phyloP scores from a whole-genome alignment of 108 stramenopile genomes.

The Discostella stelligeroides region DNA sequence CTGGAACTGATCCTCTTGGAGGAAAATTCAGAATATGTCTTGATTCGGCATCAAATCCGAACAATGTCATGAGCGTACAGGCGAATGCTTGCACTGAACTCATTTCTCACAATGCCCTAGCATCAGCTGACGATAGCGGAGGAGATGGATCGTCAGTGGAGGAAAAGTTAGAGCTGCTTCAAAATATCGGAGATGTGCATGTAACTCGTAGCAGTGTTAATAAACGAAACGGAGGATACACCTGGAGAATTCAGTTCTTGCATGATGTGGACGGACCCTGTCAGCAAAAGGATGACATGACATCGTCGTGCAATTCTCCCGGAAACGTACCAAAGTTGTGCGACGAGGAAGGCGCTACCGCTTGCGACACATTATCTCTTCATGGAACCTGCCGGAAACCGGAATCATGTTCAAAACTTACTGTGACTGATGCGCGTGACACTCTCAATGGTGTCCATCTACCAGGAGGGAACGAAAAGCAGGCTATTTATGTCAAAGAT shows the following conservation, averaged over 20 bases:
- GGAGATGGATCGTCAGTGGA: constrained; percentile 82
- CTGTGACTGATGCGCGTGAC: constrained; percentile 52
- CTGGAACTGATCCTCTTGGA: constrained; percentile 74
- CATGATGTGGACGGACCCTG: constrained; percentile 71
- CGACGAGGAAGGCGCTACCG: constrained; percentile 19
- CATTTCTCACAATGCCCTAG: constrained; percentile 79
- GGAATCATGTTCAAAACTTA: constrained; percentile 47
- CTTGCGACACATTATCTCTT: constrained; percentile 42
- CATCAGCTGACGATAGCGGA: constrained; percentile 60
- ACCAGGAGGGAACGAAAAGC: constrained; percentile 53
- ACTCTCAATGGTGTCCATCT: constrained; percentile 32
- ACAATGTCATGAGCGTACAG: constrained; percentile 61
- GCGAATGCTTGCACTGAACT: constrained; percentile 53
- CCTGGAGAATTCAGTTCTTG: constrained; percentile 80
- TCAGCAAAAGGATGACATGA: constrained; percentile 60
- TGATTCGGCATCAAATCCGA: constrained; percentile 51
- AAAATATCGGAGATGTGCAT: constrained; percentile 79
- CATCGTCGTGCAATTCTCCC: constrained; percentile 69
- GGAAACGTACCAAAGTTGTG: constrained; percentile 80
- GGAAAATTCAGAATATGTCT: constrained; percentile 76
- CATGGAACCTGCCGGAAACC: constrained; percentile 49
- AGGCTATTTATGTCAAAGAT: constrained; percentile 55
- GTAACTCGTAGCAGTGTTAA: constrained; percentile 73
- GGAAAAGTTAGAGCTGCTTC: constrained; percentile 76
- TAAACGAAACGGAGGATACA: constrained; percentile 78